Evolutionary conservation across 225 moss, liverwort and hornwort genomes (phyloP).

Genomic region (Polytrichum commune): DNA sequence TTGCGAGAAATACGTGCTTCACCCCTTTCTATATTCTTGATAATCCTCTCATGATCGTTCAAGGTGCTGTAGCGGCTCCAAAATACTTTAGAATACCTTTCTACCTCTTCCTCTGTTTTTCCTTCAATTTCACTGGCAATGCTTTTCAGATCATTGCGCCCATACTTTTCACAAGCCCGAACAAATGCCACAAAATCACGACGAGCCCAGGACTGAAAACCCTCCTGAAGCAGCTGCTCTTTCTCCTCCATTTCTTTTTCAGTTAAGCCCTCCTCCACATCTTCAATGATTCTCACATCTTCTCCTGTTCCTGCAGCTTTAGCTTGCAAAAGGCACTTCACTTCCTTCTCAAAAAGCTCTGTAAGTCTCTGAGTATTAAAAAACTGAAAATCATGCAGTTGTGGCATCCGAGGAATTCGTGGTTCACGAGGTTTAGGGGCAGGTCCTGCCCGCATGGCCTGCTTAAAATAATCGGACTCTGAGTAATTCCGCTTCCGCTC

Average conservation of each 20-base stretch:
- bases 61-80: conserved; percentile 84
- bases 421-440: conserved; percentile 94
- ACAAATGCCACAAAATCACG: conserved; percentile 94
- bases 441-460: conserved; percentile 91
- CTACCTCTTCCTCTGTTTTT: conserved; percentile 91
- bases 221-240: conserved; percentile 88
- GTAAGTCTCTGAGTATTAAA: conserved; percentile 89
- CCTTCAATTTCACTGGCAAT: conserved; percentile 94
- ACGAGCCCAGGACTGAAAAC: conserved; percentile 92
- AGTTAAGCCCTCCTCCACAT: conserved; percentile 86
- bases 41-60: conserved; percentile 88
- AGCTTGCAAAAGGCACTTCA: conserved; percentile 83
- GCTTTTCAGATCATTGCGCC: conserved; percentile 78
- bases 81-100: conserved; percentile 83
- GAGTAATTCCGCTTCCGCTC: conserved; percentile 98
- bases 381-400: conserved; percentile 97
- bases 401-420: conserved; percentile 98
- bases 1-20: conserved; percentile 92
- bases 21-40: conserved; percentile 94
- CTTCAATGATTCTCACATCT: conserved; percentile 78
- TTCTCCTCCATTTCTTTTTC: conserved; percentile 92
- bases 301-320: conserved; percentile 79
- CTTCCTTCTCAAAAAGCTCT: conserved; percentile 98
- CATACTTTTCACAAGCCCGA: conserved; percentile 97
- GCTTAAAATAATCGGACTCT: conserved; percentile 99